A percentile compares a stretch with the other conserved stretches of the same genome.
Evolutionary conservation across 2,329 filamentous ascomycete genomes (phyloP).

Genomic region (Fusarium sp.): DNA sequence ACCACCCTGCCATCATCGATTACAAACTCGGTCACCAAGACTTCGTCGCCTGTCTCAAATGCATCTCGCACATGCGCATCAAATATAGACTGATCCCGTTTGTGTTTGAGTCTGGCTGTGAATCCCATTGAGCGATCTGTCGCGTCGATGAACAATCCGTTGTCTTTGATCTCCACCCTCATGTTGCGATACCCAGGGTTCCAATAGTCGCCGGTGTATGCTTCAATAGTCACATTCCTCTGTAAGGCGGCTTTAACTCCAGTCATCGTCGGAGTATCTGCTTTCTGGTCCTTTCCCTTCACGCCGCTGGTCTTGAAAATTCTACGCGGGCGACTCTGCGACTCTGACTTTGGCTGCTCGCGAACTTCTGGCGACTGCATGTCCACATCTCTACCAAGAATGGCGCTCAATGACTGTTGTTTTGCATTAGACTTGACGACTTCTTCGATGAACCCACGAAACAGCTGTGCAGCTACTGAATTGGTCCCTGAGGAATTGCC

Average conservation of each 20-base stretch:
- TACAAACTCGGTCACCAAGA: conserved; percentile 27
- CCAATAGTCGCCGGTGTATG: conserved; percentile 39
- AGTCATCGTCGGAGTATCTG: too few relatives aligned
- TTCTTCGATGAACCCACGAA: conserved; percentile 36
- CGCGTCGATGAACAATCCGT: conserved; percentile 39
- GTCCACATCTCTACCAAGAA: accelerated
- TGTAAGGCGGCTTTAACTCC: background rate
- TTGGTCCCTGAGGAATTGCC: conserved; percentile 37
- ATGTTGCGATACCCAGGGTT: conserved; percentile 42
- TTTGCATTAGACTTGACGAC: background rate
- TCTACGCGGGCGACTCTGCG: accelerated
- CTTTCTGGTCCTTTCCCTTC: accelerated
- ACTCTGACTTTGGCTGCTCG: background rate
- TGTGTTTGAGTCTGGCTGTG: conserved; percentile 34
- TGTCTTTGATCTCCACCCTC: conserved; percentile 28
- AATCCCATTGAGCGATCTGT: conserved; percentile 44
- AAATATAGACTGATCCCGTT: conserved; percentile 27
- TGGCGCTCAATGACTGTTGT: background rate
- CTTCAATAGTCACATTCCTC: conserved; percentile 8
- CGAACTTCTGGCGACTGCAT: accelerated
- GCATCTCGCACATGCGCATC: conserved; percentile 27
- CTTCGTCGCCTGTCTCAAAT: conserved; percentile 23
- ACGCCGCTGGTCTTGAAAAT: accelerated
- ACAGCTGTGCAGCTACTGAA: conserved; percentile 26
- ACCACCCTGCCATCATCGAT: conserved; percentile 15